Evolutionary conservation across 768 basidiomycete species (phyloP).

Genomic region (Boletus subparvulus): DNA sequence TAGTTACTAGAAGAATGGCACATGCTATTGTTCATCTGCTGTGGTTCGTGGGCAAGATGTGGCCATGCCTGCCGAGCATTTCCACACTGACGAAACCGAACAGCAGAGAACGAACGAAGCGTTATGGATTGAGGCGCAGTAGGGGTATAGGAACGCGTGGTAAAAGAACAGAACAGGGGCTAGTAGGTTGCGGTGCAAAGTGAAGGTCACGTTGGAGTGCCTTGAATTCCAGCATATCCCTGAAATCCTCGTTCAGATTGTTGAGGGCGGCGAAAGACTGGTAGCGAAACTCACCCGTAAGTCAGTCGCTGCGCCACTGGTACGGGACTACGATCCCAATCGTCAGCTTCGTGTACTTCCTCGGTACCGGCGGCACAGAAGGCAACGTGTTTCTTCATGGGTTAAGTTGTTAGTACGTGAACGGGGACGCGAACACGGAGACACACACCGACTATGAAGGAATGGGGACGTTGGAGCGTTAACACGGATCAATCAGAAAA

Average conservation of each 20-base stretch:
- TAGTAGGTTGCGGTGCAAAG: conserved; percentile 51
- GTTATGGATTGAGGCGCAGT: conserved; percentile 49
- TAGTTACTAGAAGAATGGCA: not conserved
- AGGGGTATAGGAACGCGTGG: conserved; percentile 62
- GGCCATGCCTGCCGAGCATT: not conserved
- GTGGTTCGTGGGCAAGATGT: not conserved
- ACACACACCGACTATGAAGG: conserved; percentile 13
- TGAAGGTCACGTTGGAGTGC: conserved; percentile 67
- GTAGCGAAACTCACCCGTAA: conserved; percentile 57
- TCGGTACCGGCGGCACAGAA: conserved; percentile 57
- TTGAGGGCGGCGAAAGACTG: not conserved
- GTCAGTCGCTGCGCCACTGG: conserved; percentile 61
- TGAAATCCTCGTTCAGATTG: conserved; percentile 22
- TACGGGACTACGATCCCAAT: conserved; percentile 76
- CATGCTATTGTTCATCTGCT: not conserved
- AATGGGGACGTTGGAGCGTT: not conserved
- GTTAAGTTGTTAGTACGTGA: not conserved
- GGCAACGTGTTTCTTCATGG: conserved; percentile 53
- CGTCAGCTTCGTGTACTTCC: conserved; percentile 65
- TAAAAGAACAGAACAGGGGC: conserved; percentile 42
- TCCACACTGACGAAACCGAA: not conserved
- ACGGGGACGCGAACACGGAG: not conserved
- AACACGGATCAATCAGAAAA: not conserved
- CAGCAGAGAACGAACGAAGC: not conserved
- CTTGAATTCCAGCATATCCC: conserved; percentile 67